phyloP scores from a whole-genome alignment of 2,329 filamentous ascomycete genomes.

The Botryotinia convoluta region DNA sequence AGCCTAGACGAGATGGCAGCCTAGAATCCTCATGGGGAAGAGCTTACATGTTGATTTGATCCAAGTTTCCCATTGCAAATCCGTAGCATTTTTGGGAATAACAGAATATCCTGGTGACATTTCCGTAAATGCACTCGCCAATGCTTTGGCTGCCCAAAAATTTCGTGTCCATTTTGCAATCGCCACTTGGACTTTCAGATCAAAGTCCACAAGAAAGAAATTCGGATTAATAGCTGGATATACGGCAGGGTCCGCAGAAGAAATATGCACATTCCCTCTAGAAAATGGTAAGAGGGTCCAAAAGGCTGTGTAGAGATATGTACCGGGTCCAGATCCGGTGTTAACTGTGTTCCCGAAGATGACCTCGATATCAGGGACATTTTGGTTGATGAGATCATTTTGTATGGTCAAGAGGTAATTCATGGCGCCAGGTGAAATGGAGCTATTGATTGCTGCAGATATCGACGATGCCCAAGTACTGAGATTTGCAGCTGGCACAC shows the following conservation, averaged over 20 bases:
- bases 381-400: conserved; percentile 47
- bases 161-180: conserved; percentile 23
- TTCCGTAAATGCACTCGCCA: conserved; percentile 14
- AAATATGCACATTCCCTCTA: conserved; percentile 45
- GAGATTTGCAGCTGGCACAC: conserved; percentile 8
- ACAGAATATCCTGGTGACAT: conserved; percentile 19
- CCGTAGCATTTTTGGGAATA: conserved; percentile 22
- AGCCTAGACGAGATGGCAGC: background rate
- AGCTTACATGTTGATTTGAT: conserved; percentile 22
- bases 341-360: conserved; percentile 37
- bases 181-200: conserved; percentile 38
- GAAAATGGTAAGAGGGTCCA: conserved; percentile 45
- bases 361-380: conserved; percentile 48
- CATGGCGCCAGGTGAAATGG: conserved; percentile 35
- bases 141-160: conserved; percentile 21
- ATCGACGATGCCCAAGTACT: conserved; percentile 12
- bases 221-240: conserved; percentile 44
- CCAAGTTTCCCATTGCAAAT: conserved; percentile 21
- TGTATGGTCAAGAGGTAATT: conserved; percentile 47
- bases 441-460: conserved; percentile 31
- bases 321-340: conserved; percentile 24
- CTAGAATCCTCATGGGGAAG: background rate
- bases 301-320: conserved; percentile 40
- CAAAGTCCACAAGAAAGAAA: conserved; percentile 45
- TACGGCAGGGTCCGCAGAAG: conserved; percentile 38